phyloP scores from a whole-genome alignment of 2,329 filamentous ascomycete genomes.

The Chalaropsis thielavioides region DNA sequence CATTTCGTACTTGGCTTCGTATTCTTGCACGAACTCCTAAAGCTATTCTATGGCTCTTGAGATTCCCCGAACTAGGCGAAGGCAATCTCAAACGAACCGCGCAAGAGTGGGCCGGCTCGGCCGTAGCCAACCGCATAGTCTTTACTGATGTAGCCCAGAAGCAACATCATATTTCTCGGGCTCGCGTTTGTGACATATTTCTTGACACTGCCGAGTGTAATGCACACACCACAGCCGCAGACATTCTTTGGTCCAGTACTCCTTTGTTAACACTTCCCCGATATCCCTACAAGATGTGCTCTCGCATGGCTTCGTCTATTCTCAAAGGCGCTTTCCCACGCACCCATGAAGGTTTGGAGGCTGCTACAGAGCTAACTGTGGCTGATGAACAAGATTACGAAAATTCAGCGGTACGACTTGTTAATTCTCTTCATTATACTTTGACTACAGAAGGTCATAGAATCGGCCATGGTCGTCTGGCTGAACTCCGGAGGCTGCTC shows the following conservation, averaged over 20 bases:
- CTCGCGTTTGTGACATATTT: slow-evolving; percentile 84
- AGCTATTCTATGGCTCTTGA: slow-evolving; percentile 85
- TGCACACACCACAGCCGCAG: slow-evolving; percentile 91
- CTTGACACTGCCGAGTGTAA: slow-evolving; percentile 97
- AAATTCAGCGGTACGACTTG: slow-evolving; percentile 55
- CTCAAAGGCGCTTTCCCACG: slow-evolving; percentile 76
- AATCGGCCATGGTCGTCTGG: slow-evolving; percentile 52
- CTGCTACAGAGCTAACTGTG: slow-evolving; percentile 63
- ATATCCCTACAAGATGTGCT: slow-evolving; percentile 98
- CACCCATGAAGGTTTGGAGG: slow-evolving; percentile 47
- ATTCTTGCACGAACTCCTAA: slow-evolving; percentile 77
- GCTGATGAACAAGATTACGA: slow-evolving; percentile 73
- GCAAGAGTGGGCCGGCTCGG: slow-evolving; percentile 64
- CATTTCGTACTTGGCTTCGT: slow-evolving; percentile 87
- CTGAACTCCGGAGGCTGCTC: slow-evolving; percentile 64
- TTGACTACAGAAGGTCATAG: slow-evolving; percentile 32
- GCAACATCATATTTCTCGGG: slow-evolving; percentile 80
- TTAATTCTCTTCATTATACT: slow-evolving; percentile 46
- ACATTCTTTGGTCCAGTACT: slow-evolving; percentile 91
- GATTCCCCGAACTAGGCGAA: slow-evolving; percentile 89
- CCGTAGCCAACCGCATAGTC: slow-evolving; percentile 72
- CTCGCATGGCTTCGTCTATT: slow-evolving; percentile 92
- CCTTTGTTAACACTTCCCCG: slow-evolving; percentile 79
- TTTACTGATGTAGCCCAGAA: slow-evolving; percentile 98
- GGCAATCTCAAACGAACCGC: slow-evolving; percentile 70